phyloP scores from a whole-genome alignment of 495 filamentous ascomycete species.

The Clohesyomyces aquaticus region DNA sequence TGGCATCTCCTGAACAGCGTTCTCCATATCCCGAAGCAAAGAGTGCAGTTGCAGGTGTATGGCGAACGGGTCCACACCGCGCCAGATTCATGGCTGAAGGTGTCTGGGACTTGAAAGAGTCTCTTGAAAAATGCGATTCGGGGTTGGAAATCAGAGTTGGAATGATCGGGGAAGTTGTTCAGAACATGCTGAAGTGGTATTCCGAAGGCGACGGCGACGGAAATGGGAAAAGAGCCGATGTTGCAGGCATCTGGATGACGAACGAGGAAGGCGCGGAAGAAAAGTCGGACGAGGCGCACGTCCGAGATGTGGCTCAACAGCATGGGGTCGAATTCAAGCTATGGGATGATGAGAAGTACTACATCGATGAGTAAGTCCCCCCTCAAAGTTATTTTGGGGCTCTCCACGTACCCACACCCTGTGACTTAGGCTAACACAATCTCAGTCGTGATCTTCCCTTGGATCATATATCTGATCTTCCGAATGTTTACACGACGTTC shows the following conservation, averaged over 20 bases:
- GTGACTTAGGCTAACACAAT: conserved; percentile 4
- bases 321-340: conserved; percentile 59
- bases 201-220: not conserved
- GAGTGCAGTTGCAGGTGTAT: conserved; percentile 61
- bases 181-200: conserved; percentile 53
- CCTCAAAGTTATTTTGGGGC: too few species aligned
- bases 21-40: conserved; percentile 63
- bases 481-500: conserved; percentile 70
- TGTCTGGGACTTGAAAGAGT: conserved; percentile 67
- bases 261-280: conserved; percentile 68
- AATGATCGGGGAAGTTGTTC: conserved; percentile 56
- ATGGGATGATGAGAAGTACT: conserved; percentile 73
- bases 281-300: conserved; percentile 59
- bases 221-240: conserved; percentile 43
- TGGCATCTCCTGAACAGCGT: conserved; percentile 44
- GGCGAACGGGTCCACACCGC: conserved; percentile 69
- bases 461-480: conserved; percentile 55
- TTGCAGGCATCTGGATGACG: conserved; percentile 71
- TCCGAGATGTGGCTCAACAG: conserved; percentile 53
- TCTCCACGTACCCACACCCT: too few species aligned
- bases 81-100: conserved; percentile 69
- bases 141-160: conserved; percentile 67
- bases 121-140: conserved; percentile 55
- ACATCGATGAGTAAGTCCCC: conserved; percentile 67
- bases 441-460: conserved; percentile 61